These are phyloP conservation scores for Trichoderma polysporum DNA, from an alignment of 2,329 filamentous ascomycete genomes.

Conservation along the genomic window DNA sequence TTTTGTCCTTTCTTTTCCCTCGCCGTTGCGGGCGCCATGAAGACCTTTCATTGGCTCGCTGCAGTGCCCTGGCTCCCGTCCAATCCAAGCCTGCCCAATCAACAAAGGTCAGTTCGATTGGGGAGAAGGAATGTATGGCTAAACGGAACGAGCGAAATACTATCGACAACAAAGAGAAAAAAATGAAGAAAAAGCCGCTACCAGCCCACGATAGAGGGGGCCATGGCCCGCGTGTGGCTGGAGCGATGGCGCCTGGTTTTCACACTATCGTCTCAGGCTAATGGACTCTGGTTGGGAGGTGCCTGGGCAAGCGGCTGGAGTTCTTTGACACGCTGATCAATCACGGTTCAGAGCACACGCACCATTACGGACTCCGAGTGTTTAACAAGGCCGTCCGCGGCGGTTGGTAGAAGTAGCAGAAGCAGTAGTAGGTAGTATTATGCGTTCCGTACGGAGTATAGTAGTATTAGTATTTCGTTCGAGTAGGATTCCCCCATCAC, in stretches of 20 bases:
- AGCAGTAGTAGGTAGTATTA: neutral
- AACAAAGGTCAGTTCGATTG: neutral
- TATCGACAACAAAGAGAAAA: neutral
- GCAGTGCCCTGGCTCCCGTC: neutral
- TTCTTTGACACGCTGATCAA: neutral
- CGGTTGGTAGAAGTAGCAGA: too few relatives aligned
- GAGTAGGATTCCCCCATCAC: neutral
- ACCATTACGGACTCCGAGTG: neutral
- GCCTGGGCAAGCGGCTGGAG: neutral
- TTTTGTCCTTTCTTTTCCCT: neutral
- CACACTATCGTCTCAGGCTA: conserved; percentile 11
- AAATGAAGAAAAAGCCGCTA: neutral
- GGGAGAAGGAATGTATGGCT: neutral
- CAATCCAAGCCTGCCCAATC: neutral
- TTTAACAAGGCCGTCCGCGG: neutral
- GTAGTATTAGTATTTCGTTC: neutral
- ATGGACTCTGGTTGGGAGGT: conserved; percentile 3
- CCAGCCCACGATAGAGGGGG: conserved; percentile 5
- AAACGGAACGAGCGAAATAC: conserved; percentile 3
- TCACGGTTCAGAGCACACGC: neutral
- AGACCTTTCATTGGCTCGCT: conserved; percentile 4
- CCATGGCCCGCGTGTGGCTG: conserved; percentile 11
- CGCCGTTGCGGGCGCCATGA: conserved; percentile 11
- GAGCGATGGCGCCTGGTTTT: conserved; percentile 12
- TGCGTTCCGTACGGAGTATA: neutral